Base-by-base conservation (phyloP, 1,284 basidiomycete species). In the Ustilago tritici region DNA sequence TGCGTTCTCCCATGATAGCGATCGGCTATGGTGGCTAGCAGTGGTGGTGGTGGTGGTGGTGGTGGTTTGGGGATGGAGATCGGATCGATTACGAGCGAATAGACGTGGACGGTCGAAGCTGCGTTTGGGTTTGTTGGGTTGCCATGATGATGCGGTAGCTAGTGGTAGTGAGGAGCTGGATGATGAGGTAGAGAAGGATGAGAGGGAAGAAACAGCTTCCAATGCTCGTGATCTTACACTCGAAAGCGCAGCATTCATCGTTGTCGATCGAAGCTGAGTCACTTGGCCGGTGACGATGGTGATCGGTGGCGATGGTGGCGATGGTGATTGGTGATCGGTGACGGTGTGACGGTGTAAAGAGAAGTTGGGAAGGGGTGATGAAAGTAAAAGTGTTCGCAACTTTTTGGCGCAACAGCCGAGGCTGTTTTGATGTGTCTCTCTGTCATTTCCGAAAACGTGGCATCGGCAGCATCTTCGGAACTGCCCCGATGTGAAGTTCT, bases 221-320 rank as follows among this genome's bases (percentile, higher is more conserved):
- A 74, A 54, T n/a, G 66, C 65, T 53, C 60, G 71, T 56, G 66
- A 65, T 50, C 71, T 23, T 7, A 63, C 62, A 60, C 71, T 58
- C 14, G 59, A 62, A 36, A 74, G n/a, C 14, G 56, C 71, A 3
- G 66, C 66, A 35, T 74, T 61, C 71, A 74, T 74, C 46, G 38
- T 61, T 31, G 34, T n/a, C 31, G 31, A 43, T 40, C 38, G 15
- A 32, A 32, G 49, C 23, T 50, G 49, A 34, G 15, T 50, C 49
- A 50, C 56, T 17, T 34, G 4, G 28, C 23, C 8, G 35, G 52
- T 32, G 19, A 12, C 32, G 28, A 9, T 15, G n/a, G 28, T 11
- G 55, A 15, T 41, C 19, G 47, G 23, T n/a, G 4, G 34, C 17
- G 31, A 35, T n/a, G 28, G 10, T 55, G 53, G 17, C 38, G 53